A percentile compares a stretch with the other conserved stretches of the same genome.
phyloP scores from a whole-genome alignment of 2,329 filamentous ascomycete genomes.

The Tympanopsis confertula region DNA sequence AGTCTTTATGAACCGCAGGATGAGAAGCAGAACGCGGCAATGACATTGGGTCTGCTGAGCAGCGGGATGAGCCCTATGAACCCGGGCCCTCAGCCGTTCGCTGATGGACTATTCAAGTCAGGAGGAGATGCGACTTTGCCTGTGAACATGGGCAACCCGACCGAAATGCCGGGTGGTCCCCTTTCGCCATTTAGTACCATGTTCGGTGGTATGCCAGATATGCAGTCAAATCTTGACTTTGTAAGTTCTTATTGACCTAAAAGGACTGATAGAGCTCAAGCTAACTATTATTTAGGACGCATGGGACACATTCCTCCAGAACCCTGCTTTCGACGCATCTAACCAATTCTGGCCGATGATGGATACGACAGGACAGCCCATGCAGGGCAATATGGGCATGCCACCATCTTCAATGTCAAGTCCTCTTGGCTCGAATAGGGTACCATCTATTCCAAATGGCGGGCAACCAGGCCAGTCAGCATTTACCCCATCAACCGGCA shows the following conservation, averaged over 20 bases:
- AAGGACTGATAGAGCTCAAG: neutral
- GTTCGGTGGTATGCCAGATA: neutral
- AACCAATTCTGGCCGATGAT: neutral
- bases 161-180: neutral
- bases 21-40: conserved; percentile 1
- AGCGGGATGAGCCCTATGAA: conserved; percentile 1
- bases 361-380: no score
- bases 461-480: no score
- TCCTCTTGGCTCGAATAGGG: no score
- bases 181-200: neutral
- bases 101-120: neutral
- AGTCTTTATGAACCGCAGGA: neutral
- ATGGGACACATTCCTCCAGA: neutral
- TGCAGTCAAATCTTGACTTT: neutral
- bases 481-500: no score
- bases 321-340: neutral
- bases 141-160: no score
- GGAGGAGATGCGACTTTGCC: no score
- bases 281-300: neutral
- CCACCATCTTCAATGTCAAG: no score
- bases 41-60: neutral
- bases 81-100: neutral
- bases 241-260: neutral
- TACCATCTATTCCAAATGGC: no score
- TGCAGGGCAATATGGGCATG: no score